Conservation (phyloP, 495 filamentous ascomycete genomes). For the Aspergillus cavernicola region DNA sequence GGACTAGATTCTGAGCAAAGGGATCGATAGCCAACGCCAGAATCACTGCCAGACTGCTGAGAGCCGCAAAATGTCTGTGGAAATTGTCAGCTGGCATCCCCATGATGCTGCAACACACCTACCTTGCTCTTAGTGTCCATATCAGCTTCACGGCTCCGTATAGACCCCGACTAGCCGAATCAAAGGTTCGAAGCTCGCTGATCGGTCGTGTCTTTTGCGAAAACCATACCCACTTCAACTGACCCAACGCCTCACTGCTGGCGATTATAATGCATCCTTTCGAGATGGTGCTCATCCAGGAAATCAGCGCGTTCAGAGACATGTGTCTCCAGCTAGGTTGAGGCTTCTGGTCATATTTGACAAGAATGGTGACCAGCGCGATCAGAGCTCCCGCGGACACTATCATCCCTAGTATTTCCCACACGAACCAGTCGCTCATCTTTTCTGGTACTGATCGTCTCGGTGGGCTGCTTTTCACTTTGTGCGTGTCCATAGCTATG, state of each 20-base stretch:
- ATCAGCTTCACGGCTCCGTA: constrained; percentile 4
- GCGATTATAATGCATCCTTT: constrained; percentile 12
- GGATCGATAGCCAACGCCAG: constrained; percentile 11
- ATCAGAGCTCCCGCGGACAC: background rate
- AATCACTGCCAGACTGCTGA: background rate
- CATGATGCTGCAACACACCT: background rate
- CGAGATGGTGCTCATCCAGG: constrained; percentile 15
- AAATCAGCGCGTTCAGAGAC: constrained; percentile 16
- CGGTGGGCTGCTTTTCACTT: too few species aligned
- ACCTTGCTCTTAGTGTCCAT: background rate
- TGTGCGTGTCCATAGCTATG: too few species aligned
- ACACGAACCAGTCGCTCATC: background rate
- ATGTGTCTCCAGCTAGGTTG: constrained; percentile 15
- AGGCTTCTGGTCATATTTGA: background rate
- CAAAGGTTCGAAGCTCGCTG: constrained; percentile 8
- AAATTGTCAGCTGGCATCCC: background rate
- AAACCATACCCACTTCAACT: constrained; percentile 24
- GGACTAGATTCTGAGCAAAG: constrained; percentile 10
- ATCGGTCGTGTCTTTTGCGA: constrained; percentile 10
- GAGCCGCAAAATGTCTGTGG: constrained; percentile 13
- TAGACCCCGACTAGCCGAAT: constrained; percentile 16
- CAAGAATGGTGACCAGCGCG: background rate
- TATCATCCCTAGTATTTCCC: background rate
- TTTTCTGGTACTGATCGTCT: background rate
- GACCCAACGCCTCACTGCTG: constrained; percentile 12